phyloP scores from a whole-genome alignment of 257 asterid genomes.

The Sherardia arvensis region DNA sequence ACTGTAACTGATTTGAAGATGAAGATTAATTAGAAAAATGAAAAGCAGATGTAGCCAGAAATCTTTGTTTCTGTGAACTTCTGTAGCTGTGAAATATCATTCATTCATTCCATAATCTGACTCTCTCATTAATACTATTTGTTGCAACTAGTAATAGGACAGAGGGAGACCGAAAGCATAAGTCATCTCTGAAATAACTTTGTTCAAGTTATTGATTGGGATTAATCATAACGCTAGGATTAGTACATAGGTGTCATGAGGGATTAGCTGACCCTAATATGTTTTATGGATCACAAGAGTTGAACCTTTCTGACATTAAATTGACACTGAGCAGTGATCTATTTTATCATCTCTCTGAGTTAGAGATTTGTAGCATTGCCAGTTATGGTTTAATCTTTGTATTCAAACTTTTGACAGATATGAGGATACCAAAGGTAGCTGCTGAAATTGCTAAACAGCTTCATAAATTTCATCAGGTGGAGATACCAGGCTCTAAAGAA shows the following conservation, averaged over 20 bases:
- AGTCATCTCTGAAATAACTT: neutral
- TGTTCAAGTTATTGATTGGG: neutral
- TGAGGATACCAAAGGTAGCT: conserved; percentile 70
- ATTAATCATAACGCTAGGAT: neutral
- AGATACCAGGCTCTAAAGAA: conserved; percentile 78
- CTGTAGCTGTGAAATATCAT: neutral
- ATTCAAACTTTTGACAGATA: conserved; percentile 38
- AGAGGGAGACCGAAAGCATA: neutral
- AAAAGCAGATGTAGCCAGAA: neutral
- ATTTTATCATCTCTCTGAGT: neutral
- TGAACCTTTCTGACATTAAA: neutral
- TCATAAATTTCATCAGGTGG: conserved; percentile 71
- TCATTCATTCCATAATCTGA: no score
- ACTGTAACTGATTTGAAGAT: neutral
- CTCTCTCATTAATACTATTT: neutral
- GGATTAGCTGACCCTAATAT: neutral
- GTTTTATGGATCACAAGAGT: neutral
- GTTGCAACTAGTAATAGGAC: neutral
- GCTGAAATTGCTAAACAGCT: conserved; percentile 84
- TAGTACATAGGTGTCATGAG: neutral
- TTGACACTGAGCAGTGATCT: neutral
- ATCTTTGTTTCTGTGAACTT: neutral
- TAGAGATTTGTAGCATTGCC: neutral
- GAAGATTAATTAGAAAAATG: neutral
- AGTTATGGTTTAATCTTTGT: neutral